Evolutionary conservation across 2,329 filamentous ascomycete genomes (phyloP).

Genomic region (Helotiales sp.): DNA sequence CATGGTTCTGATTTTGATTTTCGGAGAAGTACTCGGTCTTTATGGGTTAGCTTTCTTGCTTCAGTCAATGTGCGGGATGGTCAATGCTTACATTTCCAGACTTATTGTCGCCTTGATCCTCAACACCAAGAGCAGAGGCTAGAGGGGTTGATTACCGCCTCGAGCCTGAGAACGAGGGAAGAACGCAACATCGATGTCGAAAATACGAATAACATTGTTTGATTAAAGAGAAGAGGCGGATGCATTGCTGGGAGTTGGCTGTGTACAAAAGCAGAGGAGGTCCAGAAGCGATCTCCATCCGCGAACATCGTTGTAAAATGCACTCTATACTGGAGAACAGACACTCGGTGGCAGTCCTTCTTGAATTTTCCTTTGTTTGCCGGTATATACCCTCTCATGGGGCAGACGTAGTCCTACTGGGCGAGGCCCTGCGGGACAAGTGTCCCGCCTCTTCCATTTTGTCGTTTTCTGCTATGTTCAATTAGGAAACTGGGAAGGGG

Average conservation of each 20-base stretch:
- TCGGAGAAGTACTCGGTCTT: conserved; percentile 93
- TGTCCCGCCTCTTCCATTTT: too few species aligned
- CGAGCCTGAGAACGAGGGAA: not conserved
- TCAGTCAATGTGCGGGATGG: not conserved
- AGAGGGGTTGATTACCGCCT: conserved; percentile 4
- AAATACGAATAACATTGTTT: conserved; percentile 25
- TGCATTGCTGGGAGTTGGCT: conserved; percentile 35
- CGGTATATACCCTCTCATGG: not conserved
- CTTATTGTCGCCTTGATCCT: conserved; percentile 92
- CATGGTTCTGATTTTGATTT: conserved; percentile 98
- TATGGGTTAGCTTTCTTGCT: conserved; percentile 77
- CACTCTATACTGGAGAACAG: not conserved
- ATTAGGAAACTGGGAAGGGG: too few species aligned
- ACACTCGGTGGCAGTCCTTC: not conserved
- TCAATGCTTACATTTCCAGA: conserved; percentile 44
- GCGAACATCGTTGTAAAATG: conserved; percentile 27
- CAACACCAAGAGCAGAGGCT: conserved; percentile 67
- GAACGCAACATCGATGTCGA: not conserved
- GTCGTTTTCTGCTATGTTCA: too few species aligned
- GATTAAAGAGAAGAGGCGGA: conserved; percentile 24
- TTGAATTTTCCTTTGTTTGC: not conserved
- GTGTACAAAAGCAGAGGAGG: conserved; percentile 28
- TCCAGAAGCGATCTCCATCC: conserved; percentile 17
- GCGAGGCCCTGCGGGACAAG: too few species aligned
- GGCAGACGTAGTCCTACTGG: too few species aligned